A percentile compares a stretch with the other conserved stretches of the same genome.
phyloP scores from a whole-genome alignment of 169 alveolate genomes.

The Haemoproteus tartakovskyi region DNA sequence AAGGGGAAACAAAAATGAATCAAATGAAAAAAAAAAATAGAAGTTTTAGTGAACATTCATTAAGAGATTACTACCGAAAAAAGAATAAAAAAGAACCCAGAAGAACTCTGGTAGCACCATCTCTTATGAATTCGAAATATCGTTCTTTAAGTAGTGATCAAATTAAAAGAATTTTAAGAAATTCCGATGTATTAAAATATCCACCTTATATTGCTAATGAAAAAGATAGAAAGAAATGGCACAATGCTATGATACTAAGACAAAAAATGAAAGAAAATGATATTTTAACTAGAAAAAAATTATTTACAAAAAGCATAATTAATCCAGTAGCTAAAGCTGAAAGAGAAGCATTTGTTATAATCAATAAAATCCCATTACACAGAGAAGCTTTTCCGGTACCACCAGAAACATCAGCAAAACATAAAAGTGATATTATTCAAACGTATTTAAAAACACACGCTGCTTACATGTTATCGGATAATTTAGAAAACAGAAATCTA shows the following conservation, averaged over 20 bases:
- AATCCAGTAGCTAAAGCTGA: constrained; percentile 36
- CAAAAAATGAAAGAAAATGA: constrained; percentile 60
- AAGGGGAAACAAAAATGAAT: background rate
- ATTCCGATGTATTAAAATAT: no score
- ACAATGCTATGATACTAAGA: constrained; percentile 26
- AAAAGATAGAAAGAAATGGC: constrained; percentile 45
- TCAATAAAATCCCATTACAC: constrained; percentile 33
- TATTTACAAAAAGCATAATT: constrained; percentile 14
- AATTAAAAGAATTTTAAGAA: no score
- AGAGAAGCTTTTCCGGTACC: constrained; percentile 52
- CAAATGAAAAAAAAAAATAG: background rate
- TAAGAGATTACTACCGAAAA: no score
- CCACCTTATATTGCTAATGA: constrained; percentile 44
- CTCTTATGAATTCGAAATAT: no score
- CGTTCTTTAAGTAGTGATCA: no score
- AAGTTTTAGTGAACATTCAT: no score
- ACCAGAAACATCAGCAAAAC: constrained; percentile 28
- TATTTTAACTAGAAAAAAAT: constrained; percentile 27
- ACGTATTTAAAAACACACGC: constrained; percentile 60
- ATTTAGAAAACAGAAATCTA: constrained; percentile 2
- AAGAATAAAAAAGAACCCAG: no score
- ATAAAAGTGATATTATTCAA: constrained; percentile 43
- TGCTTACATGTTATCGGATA: constrained; percentile 27
- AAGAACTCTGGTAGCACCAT: no score
- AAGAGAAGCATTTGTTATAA: constrained; percentile 39